Conservation (phyloP, 78 protist genomes). For the Monocercomonoides exilis region DNA sequence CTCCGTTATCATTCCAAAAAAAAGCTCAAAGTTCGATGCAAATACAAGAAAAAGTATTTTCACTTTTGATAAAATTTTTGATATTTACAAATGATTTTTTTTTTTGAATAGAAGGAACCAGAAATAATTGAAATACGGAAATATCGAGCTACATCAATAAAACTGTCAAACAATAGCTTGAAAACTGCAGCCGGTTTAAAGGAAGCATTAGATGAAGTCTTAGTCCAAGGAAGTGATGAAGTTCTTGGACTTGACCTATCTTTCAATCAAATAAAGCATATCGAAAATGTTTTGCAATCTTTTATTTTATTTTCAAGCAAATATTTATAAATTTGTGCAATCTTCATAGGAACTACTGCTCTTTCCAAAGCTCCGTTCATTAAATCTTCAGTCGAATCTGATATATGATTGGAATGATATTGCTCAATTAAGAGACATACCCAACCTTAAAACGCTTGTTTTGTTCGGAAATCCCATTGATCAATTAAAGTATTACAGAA, state of each 20-base stretch:
- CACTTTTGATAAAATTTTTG: too few species aligned
- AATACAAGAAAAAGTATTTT: too few species aligned
- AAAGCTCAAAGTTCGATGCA: too few species aligned
- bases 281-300: too few species aligned
- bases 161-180: not conserved
- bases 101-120: too few species aligned
- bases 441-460: not conserved
- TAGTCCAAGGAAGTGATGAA: not conserved
- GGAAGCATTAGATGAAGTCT: not conserved
- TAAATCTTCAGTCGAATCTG: not conserved
- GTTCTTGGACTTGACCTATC: not conserved
- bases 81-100: too few species aligned
- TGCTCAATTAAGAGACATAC: not conserved
- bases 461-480: not conserved
- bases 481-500: not conserved
- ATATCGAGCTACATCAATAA: not conserved
- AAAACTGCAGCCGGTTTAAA: not conserved
- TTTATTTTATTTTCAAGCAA: too few species aligned
- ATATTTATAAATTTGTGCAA: too few species aligned
- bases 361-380: not conserved
- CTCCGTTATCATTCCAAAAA: too few species aligned
- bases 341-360: not conserved
- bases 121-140: not conserved
- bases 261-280: too few species aligned
- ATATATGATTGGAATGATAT: not conserved